These are phyloP conservation scores for Penicillium taxi DNA, from an alignment of 495 filamentous ascomycete genomes.

Conservation along the genomic window DNA sequence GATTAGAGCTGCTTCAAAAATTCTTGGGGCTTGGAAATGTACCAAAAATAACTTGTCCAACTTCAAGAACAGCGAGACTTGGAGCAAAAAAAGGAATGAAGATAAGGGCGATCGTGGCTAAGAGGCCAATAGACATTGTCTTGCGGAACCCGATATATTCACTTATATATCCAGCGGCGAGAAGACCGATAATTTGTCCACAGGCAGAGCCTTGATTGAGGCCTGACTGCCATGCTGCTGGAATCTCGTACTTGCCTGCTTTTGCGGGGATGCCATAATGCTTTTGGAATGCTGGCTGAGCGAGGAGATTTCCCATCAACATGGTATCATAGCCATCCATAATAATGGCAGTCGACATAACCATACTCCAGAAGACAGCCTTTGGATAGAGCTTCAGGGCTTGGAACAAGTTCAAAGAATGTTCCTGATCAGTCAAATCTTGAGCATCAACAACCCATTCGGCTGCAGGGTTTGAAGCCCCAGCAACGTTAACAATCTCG, in stretches of 20 bases:
- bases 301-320: slow-evolving; percentile 25
- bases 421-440: not conserved
- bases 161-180: slow-evolving; percentile 55
- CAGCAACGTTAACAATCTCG: too few species aligned
- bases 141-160: slow-evolving; percentile 55
- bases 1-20: too few species aligned
- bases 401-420: not conserved
- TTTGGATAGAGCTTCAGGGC: slow-evolving; percentile 19
- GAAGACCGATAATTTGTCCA: slow-evolving; percentile 57
- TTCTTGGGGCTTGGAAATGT: too few species aligned
- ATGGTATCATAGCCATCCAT: slow-evolving; percentile 39
- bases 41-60: slow-evolving; percentile 64
- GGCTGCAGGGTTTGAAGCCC: too few species aligned
- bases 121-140: slow-evolving; percentile 52
- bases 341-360: slow-evolving; percentile 28
- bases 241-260: slow-evolving; percentile 28
- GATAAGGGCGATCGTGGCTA: slow-evolving; percentile 45
- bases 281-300: slow-evolving; percentile 4
- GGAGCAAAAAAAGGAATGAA: slow-evolving; percentile 70
- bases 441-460: too few species aligned
- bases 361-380: slow-evolving; percentile 31
- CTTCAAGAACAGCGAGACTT: slow-evolving; percentile 54
- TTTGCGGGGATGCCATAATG: slow-evolving; percentile 18
- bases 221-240: slow-evolving; percentile 53
- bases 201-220: slow-evolving; percentile 49